Conservation (phyloP, 2,329 filamentous ascomycete genomes). For the Allantophomopsis cytisporea region DNA sequence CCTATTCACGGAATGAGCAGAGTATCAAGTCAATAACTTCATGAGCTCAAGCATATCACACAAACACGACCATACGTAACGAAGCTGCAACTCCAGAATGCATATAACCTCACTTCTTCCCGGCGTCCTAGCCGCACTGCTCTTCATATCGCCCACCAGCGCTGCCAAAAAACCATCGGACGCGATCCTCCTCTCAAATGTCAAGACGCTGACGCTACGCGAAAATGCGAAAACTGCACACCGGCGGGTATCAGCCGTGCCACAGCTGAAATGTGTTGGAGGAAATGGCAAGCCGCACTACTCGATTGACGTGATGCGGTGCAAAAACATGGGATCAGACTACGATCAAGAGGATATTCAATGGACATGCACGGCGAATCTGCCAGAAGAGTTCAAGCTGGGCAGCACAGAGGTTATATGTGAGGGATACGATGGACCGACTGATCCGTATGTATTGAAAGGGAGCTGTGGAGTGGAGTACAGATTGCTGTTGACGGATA, state of each 20-base stretch:
- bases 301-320: slow-evolving; percentile 72
- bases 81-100: no score
- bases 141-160: slow-evolving; percentile 10
- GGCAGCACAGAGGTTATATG: slow-evolving; percentile 84
- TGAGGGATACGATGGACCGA: slow-evolving; percentile 66
- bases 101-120: no score
- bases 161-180: slow-evolving; percentile 8
- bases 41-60: no score
- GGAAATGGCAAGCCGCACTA: slow-evolving; percentile 53
- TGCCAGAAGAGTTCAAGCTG: slow-evolving; percentile 52
- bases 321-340: slow-evolving; percentile 69
- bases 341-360: slow-evolving; percentile 74
- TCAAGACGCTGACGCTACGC: slow-evolving; percentile 69
- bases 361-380: slow-evolving; percentile 67
- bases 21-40: no score
- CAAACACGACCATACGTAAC: no score
- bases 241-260: slow-evolving; percentile 63
- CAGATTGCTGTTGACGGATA: slow-evolving; percentile 60
- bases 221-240: slow-evolving; percentile 54
- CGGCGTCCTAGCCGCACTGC: no score
- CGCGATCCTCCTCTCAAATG: slow-evolving; percentile 46
- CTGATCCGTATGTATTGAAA: slow-evolving; percentile 78
- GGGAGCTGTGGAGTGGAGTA: slow-evolving; percentile 94
- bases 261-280: slow-evolving; percentile 68
- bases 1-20: no score